A percentile compares a stretch with the other conserved stretches of the same genome.
Evolutionary conservation across 2,329 filamentous ascomycete species (phyloP).

Genomic region (Coccinonectria pachysandricola): DNA sequence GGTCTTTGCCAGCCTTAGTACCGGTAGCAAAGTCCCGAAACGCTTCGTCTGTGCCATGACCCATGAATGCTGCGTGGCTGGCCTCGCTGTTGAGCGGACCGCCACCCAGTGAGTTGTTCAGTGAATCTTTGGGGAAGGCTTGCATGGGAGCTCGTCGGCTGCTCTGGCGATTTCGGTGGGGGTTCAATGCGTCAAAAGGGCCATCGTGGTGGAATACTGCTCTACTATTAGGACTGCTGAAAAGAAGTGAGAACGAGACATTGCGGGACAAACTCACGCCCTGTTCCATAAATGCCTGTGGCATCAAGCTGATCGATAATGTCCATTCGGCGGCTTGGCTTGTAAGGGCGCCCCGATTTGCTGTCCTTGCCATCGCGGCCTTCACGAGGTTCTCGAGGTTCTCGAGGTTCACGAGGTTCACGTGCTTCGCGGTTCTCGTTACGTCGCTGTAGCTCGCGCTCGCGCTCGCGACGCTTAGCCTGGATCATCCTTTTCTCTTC

Average conservation of each 20-base stretch:
- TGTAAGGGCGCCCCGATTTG: slow-evolving; percentile 35
- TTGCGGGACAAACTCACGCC: slow-evolving; percentile 49
- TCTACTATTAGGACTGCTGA: slow-evolving; percentile 4
- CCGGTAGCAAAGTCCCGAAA: slow-evolving; percentile 63
- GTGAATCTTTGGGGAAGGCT: slow-evolving; percentile 84
- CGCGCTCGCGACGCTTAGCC: slow-evolving; percentile 21
- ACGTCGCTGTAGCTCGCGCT: slow-evolving; percentile 12
- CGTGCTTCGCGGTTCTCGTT: slow-evolving; percentile 16
- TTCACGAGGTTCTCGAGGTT: slow-evolving; percentile 27
- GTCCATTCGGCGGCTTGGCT: slow-evolving; percentile 54
- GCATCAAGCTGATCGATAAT: slow-evolving; percentile 95
- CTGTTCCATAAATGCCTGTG: slow-evolving; percentile 88
- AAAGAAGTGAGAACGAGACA: background rate
- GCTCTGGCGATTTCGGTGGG: slow-evolving; percentile 80
- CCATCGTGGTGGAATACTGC: slow-evolving; percentile 95
- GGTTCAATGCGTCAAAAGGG: slow-evolving; percentile 92
- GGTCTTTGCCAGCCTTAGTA: slow-evolving; percentile 29
- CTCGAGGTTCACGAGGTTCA: slow-evolving; percentile 8
- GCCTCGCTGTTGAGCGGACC: slow-evolving; percentile 74
- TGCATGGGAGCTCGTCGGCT: slow-evolving; percentile 85
- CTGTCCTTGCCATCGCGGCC: slow-evolving; percentile 28
- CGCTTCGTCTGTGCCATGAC: slow-evolving; percentile 67
- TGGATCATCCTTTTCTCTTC: slow-evolving; percentile 34
- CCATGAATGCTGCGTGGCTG: slow-evolving; percentile 82
- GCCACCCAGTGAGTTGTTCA: slow-evolving; percentile 86